Percentiles rank a stretch among this genome's conserved stretches.
phyloP scores from a whole-genome alignment of 257 asterid genomes.

The Nicotiana tomentosiformis region DNA sequence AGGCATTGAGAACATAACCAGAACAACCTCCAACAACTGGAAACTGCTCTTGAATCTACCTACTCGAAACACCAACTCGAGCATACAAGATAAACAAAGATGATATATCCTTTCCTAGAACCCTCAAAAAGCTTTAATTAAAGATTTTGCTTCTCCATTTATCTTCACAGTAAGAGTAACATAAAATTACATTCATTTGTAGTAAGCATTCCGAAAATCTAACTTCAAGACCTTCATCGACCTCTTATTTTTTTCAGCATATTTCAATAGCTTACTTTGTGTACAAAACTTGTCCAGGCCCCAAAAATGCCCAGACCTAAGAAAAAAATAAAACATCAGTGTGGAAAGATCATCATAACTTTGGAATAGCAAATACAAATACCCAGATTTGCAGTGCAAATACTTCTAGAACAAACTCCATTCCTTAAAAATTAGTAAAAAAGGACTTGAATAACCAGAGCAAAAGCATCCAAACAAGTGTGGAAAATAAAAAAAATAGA shows the following conservation, averaged over 20 bases:
- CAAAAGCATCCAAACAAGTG: neutral
- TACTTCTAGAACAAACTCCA: neutral
- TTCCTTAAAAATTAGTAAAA: no score
- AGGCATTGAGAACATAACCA: neutral
- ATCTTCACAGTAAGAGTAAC: neutral
- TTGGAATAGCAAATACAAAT: no score
- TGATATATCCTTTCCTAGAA: neutral
- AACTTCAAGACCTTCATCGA: neutral
- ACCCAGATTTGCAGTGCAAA: neutral
- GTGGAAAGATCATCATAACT: neutral
- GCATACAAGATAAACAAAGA: neutral
- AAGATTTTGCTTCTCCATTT: neutral
- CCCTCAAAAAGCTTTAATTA: neutral
- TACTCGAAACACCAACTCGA: neutral
- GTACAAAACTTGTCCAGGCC: neutral
- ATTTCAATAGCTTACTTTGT: neutral
- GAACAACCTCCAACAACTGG: neutral
- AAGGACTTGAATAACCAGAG: neutral
- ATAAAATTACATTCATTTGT: neutral
- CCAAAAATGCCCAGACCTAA: neutral
- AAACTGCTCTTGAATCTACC: neutral
- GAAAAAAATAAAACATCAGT: neutral
- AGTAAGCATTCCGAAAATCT: neutral
- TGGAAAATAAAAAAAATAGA: neutral
- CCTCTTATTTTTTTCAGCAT: neutral